Base-by-base conservation (phyloP, 495 filamentous ascomycete genomes). In the Penicillium malachiteum region DNA sequence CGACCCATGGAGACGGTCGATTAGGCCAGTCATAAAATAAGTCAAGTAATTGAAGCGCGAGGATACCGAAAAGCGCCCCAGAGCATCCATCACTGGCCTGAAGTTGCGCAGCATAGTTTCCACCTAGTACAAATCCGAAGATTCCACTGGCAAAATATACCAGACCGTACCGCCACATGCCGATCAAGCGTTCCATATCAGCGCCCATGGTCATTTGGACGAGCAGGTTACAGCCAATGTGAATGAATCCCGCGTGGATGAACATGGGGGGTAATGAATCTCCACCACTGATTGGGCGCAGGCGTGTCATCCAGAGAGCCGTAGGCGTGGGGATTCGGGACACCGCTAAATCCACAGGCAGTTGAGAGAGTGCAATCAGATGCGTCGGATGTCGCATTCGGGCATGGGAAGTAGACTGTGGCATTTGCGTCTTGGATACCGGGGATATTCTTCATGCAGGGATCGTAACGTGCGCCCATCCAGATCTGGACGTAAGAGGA, bases 181-280 rank as follows among this genome's bases (percentile, higher is more conserved):
- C 94, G 60, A 98, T 94, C 45, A 85, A 80, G 34, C 83, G 79
- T 72, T 98, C 94, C 84, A 98, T 94, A 56, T 97, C 94, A 1
- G 83, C 80, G 12, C 91, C 95, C 57, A 97, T 81, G 3, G 86
- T 89, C 58, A 96, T 71, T 66, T 98, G 94, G 7, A 96, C 81
- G 3, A 97, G 78, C 75, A 97, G 79, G 68, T 98, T 98, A 81
- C 97, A 97, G 11, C 82, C 87, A 55, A 98, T 96, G 72, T 98
- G 94, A 58, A 98, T 83, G 40, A 98, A 72, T 5, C 94, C 94
- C 26, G 89, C 90, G 64, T 98, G 94, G 56, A 97, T 70, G 77
- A 98, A 98, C 53, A 98, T 97, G 43, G 94, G 94, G n/a, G 14
- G 86, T 74, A 67, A 98, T 96, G 74, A 98, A 97, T 48, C 94